Evolutionary conservation across 352 stramenopile genomes (phyloP), one percentile per base, ranked within the genome.

Genomic region (Albugo laibachii): DNA sequence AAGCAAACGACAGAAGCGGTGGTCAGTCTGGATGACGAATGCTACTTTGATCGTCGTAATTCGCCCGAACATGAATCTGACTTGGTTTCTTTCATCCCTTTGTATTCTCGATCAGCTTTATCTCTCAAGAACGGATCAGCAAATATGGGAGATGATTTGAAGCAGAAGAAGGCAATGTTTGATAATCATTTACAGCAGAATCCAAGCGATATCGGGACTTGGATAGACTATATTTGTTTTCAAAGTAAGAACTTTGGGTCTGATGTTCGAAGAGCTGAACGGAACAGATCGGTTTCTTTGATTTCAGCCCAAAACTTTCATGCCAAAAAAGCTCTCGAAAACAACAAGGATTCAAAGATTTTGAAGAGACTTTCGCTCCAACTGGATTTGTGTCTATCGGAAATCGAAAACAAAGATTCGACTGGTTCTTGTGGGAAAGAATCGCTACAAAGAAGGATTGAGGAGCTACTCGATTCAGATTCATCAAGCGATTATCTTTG

Each of bases 391-490:
- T 16, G n/a, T 19, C 34, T 18, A 39, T 31, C 44, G 31, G 13
- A 46, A 45, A 38, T 39, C 41, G 15, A 20, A 12, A 13, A 20
- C 36, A n/a, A 6, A 48, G 14, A 14, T 0, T 16, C 40, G 4
- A 35, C 56, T 50, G 63, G 75, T 18, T 88, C 85, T 49, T 86
- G 83, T 49, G 67, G 69, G 0, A 4, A 49, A 0, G 50, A 60
- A 12, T 71, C 73, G 11, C 68, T 60, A 0, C 56, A 64, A 35
- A 40, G 54, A 10, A 57, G 71, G 2, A 20, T 92, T 11, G 75
- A 88, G 38, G 27, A 44, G 13, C 47, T 83, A n/a, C 50, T 92
- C 1, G 58, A 59, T 35, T 47, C 47, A 35, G 70, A 86, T 46
- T 42, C 53, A 31, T 65, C 58, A 3, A 80, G 72, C 53, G 50